These are phyloP conservation scores for Acacia confusa DNA, from an alignment of 306 rosid species.

Conservation along the genomic window DNA sequence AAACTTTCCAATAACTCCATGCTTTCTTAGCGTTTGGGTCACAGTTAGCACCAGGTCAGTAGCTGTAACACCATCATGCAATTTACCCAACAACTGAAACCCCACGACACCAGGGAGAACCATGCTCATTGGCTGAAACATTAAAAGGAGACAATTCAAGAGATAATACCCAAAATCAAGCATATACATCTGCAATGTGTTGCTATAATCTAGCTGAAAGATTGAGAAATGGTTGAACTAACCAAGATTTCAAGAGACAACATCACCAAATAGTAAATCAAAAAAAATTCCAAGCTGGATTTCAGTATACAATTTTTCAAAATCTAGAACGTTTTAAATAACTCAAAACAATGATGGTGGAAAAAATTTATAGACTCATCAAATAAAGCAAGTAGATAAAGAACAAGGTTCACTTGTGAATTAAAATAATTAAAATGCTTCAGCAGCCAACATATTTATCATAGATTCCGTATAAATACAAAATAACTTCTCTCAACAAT, in stretches of 20 bases:
- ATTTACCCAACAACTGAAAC: not conserved
- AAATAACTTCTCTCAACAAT: not conserved
- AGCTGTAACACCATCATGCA: not conserved
- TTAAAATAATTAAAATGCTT: no score
- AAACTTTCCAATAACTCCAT: constrained; percentile 12
- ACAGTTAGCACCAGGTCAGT: not conserved
- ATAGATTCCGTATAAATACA: not conserved
- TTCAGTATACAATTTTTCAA: not conserved
- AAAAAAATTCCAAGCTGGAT: not conserved
- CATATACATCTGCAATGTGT: not conserved
- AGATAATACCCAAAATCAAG: not conserved
- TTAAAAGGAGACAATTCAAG: not conserved
- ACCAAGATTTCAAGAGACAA: not conserved
- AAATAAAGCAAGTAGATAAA: not conserved
- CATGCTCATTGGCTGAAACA: constrained; percentile 8
- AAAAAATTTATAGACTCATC: not conserved
- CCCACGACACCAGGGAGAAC: constrained; percentile 14
- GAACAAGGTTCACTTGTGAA: not conserved
- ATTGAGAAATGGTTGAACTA: not conserved
- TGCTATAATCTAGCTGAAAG: not conserved
- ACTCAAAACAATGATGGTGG: not conserved
- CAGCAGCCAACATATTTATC: not conserved
- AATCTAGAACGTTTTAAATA: not conserved
- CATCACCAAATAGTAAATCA: not conserved
- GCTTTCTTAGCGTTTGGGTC: constrained; percentile 6